Base-by-base conservation (phyloP, 2,329 filamentous ascomycete genomes). In the Nemania sp. region DNA sequence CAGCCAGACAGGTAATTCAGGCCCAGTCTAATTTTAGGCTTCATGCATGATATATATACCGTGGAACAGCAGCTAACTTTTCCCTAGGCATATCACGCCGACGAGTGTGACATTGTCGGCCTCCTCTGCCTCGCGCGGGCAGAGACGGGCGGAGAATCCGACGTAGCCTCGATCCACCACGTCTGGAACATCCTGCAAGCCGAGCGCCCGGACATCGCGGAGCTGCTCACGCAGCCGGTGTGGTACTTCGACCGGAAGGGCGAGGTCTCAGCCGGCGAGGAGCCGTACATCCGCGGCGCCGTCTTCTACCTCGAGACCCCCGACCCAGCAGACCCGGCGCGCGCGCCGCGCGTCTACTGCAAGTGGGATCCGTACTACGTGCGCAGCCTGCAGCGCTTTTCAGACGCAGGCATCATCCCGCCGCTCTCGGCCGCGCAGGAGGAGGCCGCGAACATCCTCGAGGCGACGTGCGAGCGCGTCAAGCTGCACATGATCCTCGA, bases 181-280 rank as follows among this genome's bases (percentile, higher is more conserved):
- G 92, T 97, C 45, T 97, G 92, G 88, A 97, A 97, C 80, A 86
- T 86, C 43, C 84, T 97, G 41, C 92, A 93, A 77, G 80, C 80
- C 45, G 89, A 95, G 77, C 86, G 92, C 26, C 93, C 93, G 0
- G 93, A 95, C 75, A 90, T 97, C 1, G 90, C 93, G 0, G 88
- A 92, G 78, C 85, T 90, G 5, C 83, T 97, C 61, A 91, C 92
- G 0, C 82, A 90, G 77, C 93, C 93, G 0, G 88, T 93, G 71
- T 97, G 93, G 93, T 96, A 97, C 82, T 95, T 97, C 79, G 93
- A 97, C 80, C 90, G 93, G 62, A 97, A 97, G 83, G 93, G 93
- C 11, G 93, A 97, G 83, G 89, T 88, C 0, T 92, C 89, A 24
- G 82, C 84, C 15, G 93, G 92, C 13, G 86, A 97, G 79, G 88